phyloP scores from a whole-genome alignment of 2,329 filamentous ascomycete species.

The Xylaria arbuscula region DNA sequence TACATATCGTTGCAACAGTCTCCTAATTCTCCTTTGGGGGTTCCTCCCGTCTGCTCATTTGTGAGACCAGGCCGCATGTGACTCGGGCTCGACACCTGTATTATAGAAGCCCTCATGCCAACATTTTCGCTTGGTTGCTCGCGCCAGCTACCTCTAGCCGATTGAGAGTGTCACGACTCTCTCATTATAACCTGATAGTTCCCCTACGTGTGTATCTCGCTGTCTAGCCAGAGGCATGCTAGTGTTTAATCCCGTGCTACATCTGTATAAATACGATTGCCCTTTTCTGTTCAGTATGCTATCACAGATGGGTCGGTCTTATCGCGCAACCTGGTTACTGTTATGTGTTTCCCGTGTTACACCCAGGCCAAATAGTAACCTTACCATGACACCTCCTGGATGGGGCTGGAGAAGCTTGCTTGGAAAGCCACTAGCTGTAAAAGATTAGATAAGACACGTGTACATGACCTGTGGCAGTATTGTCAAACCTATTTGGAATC shows the following conservation, averaged over 20 bases:
- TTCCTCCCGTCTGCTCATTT: neutral
- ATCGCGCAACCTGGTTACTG: neutral
- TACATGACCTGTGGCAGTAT: neutral
- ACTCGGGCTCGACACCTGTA: neutral
- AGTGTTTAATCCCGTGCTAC: no score
- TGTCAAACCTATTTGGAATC: slow-evolving; percentile 33
- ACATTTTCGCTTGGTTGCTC: neutral
- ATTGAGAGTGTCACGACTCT: neutral
- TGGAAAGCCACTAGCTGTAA: neutral
- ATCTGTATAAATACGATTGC: neutral
- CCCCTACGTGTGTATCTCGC: no score
- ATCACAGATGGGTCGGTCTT: neutral
- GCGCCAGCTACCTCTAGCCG: neutral
- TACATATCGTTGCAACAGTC: neutral
- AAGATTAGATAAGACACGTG: slow-evolving; percentile 20
- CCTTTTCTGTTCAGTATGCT: neutral
- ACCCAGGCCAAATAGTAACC: neutral
- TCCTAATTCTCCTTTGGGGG: neutral
- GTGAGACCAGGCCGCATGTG: neutral
- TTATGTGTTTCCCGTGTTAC: neutral
- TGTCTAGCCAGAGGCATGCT: no score
- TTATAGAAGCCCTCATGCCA: neutral
- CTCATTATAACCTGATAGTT: no score
- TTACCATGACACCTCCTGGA: neutral
- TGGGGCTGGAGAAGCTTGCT: slow-evolving; percentile 34